Evolutionary conservation across 495 filamentous ascomycete genomes (phyloP).

Genomic region (Tuber melanosporum): DNA sequence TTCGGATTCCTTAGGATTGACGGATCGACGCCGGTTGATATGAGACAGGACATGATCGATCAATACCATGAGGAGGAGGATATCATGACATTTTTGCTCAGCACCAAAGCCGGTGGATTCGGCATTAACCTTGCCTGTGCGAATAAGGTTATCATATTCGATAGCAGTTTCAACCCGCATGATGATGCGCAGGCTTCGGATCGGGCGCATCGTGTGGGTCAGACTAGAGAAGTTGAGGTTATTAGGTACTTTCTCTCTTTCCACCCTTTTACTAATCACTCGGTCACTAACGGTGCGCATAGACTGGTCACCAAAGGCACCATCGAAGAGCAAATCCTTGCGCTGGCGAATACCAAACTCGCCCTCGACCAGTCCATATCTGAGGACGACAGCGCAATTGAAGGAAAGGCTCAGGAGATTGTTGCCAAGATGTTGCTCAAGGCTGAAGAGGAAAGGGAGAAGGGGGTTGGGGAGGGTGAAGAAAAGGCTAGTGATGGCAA

Average conservation of each 20-base stretch:
- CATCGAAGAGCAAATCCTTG: slow-evolving; percentile 88
- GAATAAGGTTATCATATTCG: slow-evolving; percentile 97
- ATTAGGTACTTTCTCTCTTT: slow-evolving; percentile 40
- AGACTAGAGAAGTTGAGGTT: slow-evolving; percentile 82
- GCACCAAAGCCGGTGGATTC: slow-evolving; percentile 86
- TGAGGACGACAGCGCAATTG: slow-evolving; percentile 44
- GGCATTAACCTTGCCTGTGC: slow-evolving; percentile 92
- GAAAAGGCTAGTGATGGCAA: neutral
- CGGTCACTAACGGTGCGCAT: slow-evolving; percentile 37
- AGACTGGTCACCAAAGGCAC: slow-evolving; percentile 74
- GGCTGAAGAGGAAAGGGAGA: neutral
- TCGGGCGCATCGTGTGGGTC: slow-evolving; percentile 88
- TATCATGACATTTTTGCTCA: slow-evolving; percentile 87
- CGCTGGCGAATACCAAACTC: slow-evolving; percentile 82
- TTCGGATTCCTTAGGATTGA: slow-evolving; percentile 76
- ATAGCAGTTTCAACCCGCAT: slow-evolving; percentile 91
- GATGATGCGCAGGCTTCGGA: slow-evolving; percentile 96
- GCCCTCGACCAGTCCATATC: slow-evolving; percentile 82
- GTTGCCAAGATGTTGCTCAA: slow-evolving; percentile 60
- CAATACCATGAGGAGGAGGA: slow-evolving; percentile 66
- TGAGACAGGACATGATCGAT: slow-evolving; percentile 80
- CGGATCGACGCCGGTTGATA: slow-evolving; percentile 72
- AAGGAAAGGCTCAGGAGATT: slow-evolving; percentile 54
- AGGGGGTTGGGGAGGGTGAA: neutral
- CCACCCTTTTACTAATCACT: neutral